These are phyloP conservation scores for Protea cynaroides DNA, from an alignment of 164 flowering plant genomes.

Conservation along the genomic window DNA sequence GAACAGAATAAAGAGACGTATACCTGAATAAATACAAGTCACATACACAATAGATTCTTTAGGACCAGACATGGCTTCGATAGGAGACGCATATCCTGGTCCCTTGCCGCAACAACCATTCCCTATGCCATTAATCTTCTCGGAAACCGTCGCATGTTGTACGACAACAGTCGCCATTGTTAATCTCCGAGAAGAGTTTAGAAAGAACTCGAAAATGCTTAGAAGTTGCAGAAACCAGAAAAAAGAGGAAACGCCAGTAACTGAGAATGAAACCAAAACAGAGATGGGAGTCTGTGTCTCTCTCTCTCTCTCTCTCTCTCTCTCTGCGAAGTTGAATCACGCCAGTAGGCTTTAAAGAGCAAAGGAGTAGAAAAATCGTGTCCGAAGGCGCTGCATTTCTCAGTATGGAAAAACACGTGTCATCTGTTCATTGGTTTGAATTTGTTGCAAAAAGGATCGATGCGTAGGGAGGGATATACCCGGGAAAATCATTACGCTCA, in stretches of 20 bases:
- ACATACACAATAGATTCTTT: constrained; percentile 68
- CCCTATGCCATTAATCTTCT: neutral
- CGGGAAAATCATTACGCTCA: too few species aligned
- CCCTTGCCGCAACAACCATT: constrained; percentile 50
- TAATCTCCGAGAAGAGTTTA: neutral
- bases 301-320: too few species aligned
- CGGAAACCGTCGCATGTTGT: neutral
- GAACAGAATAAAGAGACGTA: neutral
- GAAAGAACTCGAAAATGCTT: too few species aligned
- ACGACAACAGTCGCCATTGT: neutral
- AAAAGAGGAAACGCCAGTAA: neutral
- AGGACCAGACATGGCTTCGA: constrained; percentile 90
- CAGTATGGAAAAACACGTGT: too few species aligned
- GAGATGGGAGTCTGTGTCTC: neutral
- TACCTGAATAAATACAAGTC: constrained; percentile 75
- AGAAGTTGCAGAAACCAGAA: neutral
- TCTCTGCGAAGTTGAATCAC: too few species aligned
- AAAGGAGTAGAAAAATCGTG: too few species aligned
- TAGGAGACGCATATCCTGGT: constrained; percentile 81
- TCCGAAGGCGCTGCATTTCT: too few species aligned
- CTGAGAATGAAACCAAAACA: too few species aligned
- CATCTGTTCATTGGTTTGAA: too few species aligned
- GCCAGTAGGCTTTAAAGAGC: too few species aligned
- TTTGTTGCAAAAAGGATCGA: too few species aligned
- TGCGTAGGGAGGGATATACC: too few species aligned